Base-by-base conservation (phyloP, 805 yeast species). In the Wickerhamiella kurtzmanii region DNA sequence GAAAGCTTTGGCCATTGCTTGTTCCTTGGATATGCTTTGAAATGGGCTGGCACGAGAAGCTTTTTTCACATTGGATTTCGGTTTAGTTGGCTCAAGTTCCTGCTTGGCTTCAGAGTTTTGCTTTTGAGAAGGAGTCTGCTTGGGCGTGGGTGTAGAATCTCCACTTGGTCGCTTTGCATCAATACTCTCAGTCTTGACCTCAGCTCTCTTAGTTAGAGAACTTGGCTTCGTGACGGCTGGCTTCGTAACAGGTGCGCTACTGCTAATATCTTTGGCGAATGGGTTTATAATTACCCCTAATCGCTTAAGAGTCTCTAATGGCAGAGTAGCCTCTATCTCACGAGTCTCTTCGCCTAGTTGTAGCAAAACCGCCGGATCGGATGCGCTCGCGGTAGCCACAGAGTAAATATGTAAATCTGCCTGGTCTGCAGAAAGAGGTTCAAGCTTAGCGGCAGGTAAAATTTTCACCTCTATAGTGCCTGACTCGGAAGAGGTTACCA, bases 211-310 rank as follows among this genome's bases (percentile, higher is more conserved):
- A 3, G 15, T 18, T 3, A 15, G 21, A 39, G 21, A 18, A 18
- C 20, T 20, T 42, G 28, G 22, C 32, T 15, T n/a, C n/a, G 20
- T 18, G 38, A 36, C 19, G 38, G 19, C 38, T 36, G 38, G n/a
- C 17, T n/a, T n/a, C 8, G 38, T 36, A 15, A 28, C 35, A 28
- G 35, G 9, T 18, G 18, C 9, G 18, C 40, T 11, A 20, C 22
- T 8, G 5, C n/a, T 19, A 25, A 20, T 17, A 25, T 13, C 18
- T 18, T 25, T 11, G 41, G 20, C 41, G 3, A 42, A 25, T 20
- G 54, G 52, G 17, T 50, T 47, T 18, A 43, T 17, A 19, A 28
- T 17, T 13, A 41, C 22, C 2, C 55, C 55, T 1, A 45, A 15
- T 2, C 16, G 9, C 11, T 17, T 5, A n/a, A 52, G 43, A 2